A percentile compares a stretch with the other conserved stretches of the same genome.
phyloP scores from a whole-genome alignment of 1,284 basidiomycete genomes.

The Malassezia psittaci region DNA sequence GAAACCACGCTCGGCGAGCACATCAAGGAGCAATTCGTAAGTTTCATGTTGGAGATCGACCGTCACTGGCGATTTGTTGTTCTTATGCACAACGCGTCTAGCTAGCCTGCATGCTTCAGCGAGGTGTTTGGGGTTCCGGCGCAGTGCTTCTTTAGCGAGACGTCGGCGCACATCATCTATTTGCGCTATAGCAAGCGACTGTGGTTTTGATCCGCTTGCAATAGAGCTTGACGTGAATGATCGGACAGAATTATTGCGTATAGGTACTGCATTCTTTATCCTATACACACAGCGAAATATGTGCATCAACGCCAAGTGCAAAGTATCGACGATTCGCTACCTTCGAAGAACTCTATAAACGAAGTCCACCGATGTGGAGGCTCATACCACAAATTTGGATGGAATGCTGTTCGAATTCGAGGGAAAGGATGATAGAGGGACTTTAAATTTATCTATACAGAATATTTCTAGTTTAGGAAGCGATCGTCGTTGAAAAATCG shows the following conservation, averaged over 20 bases:
- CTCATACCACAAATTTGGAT: too few species aligned
- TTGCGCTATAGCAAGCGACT: background rate
- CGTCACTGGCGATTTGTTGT: background rate
- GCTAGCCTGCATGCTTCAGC: background rate
- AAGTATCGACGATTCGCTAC: background rate
- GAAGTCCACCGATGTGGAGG: too few species aligned
- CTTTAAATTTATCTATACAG: too few species aligned
- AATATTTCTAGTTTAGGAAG: too few species aligned
- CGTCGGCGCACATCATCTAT: background rate
- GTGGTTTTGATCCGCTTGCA: background rate
- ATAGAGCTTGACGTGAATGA: background rate
- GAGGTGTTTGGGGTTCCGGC: background rate
- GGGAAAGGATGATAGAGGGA: too few species aligned
- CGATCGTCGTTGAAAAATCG: too few species aligned
- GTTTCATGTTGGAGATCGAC: background rate
- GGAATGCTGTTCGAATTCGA: too few species aligned
- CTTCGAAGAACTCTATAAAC: too few species aligned
- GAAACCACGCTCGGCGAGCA: constrained; percentile 19
- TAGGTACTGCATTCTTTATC: background rate
- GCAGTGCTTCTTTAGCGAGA: background rate
- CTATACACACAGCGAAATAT: too few species aligned
- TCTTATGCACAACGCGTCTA: background rate
- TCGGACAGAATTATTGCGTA: background rate
- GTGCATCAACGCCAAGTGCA: background rate
- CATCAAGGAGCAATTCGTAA: background rate